Evolutionary conservation across 2,329 filamentous ascomycete species (phyloP), one percentile per base, ranked within the genome.

Genomic region (Leptographium wingfieldii): DNA sequence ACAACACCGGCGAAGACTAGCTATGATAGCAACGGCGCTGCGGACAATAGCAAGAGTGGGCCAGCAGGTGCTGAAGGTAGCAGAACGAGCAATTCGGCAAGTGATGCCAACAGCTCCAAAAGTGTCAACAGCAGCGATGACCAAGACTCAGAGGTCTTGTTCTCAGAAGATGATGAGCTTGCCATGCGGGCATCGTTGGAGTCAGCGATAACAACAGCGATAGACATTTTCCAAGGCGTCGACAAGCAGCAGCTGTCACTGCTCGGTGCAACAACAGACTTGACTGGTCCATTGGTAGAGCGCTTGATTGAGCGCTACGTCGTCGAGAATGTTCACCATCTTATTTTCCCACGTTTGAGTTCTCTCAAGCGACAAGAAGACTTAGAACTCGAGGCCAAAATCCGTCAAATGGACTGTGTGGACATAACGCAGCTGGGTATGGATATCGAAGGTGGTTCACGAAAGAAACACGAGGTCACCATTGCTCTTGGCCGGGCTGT

Each of bases 341-440:
- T 95, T 33, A 76, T 99, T 11, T 99, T 96, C 68, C 89, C 92
- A 0, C 83, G 87, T 54, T 76, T 99, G 27, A 90, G 86, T 69
- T 80, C 84, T 2, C 83, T 95, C 65, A 88, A 90, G 65, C 81
- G 87, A 57, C 78, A 84, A 0, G 92, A 96, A 65, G 94, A 99
- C 68, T 76, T 88, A 10, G 91, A 96, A 66, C 77, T 99, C 6
- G 92, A 97, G 69, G 83, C 85, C 31, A 91, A 94, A 69, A 94
- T 96, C 59, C 84, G 88, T 51, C 90, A 95, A 70, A 97, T 97
- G 90, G 85, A 90, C 67, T 88, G 86, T 67, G 85, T 99, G 60
- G 94, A 99, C 71, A 88, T 99, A 58, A 94, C 91, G 1, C 94
- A 99, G 72, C 84, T 99, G 19, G 94, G 94, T 0, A 91, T 99